Evolutionary conservation across 345 rosid species (phyloP), one percentile per base, ranked within the genome.

Genomic region (Streptanthus diversifolius): DNA sequence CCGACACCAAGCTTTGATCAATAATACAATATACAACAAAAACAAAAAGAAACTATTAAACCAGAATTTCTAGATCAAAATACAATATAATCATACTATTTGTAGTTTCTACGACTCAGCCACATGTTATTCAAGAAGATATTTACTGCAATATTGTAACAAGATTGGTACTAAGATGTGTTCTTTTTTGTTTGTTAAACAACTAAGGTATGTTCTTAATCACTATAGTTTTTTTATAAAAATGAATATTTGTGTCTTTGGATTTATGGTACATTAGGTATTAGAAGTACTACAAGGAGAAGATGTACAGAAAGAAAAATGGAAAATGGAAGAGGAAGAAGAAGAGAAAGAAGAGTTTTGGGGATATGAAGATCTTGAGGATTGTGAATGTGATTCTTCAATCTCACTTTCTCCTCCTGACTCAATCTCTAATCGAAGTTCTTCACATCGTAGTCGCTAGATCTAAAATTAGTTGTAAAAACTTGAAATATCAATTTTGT

Each of bases 311-410:
- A 72, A 78, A 30, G 97, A 88, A 72, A 86, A 76, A 71, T 95
- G 99, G 99, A 85, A 81, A 75, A 87, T 88, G 93, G 85, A 90
- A 4, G 85, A 82, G 74, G 91, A 84, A 55, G 97, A 84, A 67
- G 88, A 90, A 74, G 87, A 83, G 33, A 84, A 84, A 14, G 89
- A 85, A 77, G 91, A 89, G 51, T 83, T 91, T 65, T 91, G 91
- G 96, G 96, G 95, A 8, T 91, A 85, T 70, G 96, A 91, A 82
- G 99, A 95, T 77, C 82, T 95, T 49, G 80, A 77, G 22, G 99
- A 90, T 69, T 80, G 82, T 63, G 90, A 89, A 45, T 83, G 61
- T 70, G 82, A 82, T 72, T 75, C 62, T 53, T 85, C 90, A 51
- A 80, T 76, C 80, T 85, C 92, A 7, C 36, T 71, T 65, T 88